Conservation (phyloP, 306 rosid species). For the Rosa rugosa region DNA sequence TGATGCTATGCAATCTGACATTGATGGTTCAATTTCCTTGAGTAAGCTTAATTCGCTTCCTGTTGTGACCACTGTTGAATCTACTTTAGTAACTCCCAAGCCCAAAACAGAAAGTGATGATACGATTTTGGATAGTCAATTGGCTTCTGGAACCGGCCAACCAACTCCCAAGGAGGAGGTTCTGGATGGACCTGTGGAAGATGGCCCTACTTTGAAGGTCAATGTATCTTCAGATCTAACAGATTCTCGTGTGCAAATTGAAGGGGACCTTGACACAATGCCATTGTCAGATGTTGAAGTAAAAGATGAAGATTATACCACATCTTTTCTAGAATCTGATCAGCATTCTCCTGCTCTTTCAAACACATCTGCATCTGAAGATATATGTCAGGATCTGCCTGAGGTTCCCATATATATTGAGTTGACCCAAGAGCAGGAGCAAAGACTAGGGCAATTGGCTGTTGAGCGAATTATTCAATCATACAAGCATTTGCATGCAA, state of each 20-base stretch:
- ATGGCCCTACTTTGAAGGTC: constrained; percentile 32
- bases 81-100: constrained; percentile 38
- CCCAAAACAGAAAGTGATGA: constrained; percentile 51
- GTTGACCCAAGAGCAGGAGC: constrained; percentile 68
- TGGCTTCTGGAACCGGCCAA: constrained; percentile 43
- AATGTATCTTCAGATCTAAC: constrained; percentile 44
- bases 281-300: constrained; percentile 44
- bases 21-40: constrained; percentile 49
- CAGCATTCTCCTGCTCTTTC: constrained; percentile 56
- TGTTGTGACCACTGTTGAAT: constrained; percentile 36
- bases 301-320: constrained; percentile 47
- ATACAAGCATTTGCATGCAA: constrained; percentile 52
- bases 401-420: constrained; percentile 74
- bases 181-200: constrained; percentile 54
- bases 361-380: constrained; percentile 64
- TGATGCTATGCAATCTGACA: constrained; percentile 46
- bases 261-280: constrained; percentile 48
- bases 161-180: constrained; percentile 40
- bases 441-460: constrained; percentile 59
- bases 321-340: constrained; percentile 56
- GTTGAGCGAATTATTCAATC: constrained; percentile 70
- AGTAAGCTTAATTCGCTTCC: constrained; percentile 52
- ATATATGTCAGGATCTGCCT: constrained; percentile 74
- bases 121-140: constrained; percentile 43
- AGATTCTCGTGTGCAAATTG: constrained; percentile 43